Evolutionary conservation across 2,329 filamentous ascomycete genomes (phyloP).

Genomic region (Ophiostoma tasmaniense): DNA sequence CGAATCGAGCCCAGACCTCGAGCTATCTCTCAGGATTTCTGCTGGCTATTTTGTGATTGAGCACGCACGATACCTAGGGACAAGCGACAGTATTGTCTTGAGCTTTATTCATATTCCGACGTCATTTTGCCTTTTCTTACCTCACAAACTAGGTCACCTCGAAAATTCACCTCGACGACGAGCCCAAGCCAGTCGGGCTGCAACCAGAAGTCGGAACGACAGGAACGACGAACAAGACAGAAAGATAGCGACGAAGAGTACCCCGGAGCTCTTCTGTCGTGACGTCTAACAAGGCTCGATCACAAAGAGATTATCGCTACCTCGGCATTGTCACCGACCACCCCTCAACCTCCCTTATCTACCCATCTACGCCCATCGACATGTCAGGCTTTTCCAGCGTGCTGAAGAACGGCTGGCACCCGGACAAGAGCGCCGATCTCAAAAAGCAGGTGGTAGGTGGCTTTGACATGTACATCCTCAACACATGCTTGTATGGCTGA

Average conservation of each 20-base stretch:
- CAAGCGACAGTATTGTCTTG: background rate
- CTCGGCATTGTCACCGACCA: background rate
- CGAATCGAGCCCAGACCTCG: background rate
- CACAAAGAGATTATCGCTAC: background rate
- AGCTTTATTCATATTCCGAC: too few species aligned
- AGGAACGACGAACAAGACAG: background rate
- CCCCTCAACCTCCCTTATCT: slow-evolving; percentile 6
- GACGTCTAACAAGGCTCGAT: background rate
- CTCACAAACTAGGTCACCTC: too few species aligned
- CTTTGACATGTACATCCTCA: background rate
- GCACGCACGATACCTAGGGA: background rate
- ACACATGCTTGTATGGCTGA: background rate
- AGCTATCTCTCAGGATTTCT: background rate
- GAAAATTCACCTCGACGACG: background rate
- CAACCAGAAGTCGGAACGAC: background rate
- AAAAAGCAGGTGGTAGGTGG: slow-evolving; percentile 40
- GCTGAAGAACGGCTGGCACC: slow-evolving; percentile 36
- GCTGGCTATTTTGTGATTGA: background rate
- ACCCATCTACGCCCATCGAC: background rate
- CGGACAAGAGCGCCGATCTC: slow-evolving; percentile 38
- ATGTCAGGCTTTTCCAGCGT: slow-evolving; percentile 35
- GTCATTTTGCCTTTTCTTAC: background rate
- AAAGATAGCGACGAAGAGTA: background rate
- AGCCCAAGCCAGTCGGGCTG: background rate
- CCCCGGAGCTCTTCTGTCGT: background rate